These are phyloP conservation scores for Nitzschia sp. DNA, from an alignment of 108 stramenopile genomes.

Conservation along the genomic window DNA sequence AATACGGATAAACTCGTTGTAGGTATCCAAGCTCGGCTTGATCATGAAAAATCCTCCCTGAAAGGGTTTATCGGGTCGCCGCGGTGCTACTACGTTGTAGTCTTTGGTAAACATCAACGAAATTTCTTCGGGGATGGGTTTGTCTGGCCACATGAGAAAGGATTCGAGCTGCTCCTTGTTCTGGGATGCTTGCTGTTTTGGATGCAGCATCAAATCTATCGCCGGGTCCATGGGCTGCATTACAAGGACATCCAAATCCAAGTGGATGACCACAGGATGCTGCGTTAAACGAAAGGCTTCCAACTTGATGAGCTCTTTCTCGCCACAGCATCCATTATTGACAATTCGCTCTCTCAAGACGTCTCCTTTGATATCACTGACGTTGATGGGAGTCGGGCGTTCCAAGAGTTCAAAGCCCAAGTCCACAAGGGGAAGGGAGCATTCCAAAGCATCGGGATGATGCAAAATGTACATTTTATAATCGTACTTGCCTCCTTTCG, in stretches of 20 bases:
- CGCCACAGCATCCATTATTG: slow-evolving; percentile 87
- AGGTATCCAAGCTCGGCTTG: slow-evolving; percentile 65
- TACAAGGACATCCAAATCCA: slow-evolving; percentile 91
- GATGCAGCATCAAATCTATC: slow-evolving; percentile 56
- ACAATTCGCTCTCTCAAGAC: slow-evolving; percentile 59
- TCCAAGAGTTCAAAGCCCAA: slow-evolving; percentile 63
- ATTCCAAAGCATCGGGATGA: slow-evolving; percentile 55
- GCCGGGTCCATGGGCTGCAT: slow-evolving; percentile 79
- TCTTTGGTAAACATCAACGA: slow-evolving; percentile 75
- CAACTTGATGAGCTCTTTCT: slow-evolving; percentile 92
- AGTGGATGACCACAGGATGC: slow-evolving; percentile 89
- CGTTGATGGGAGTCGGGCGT: slow-evolving; percentile 62
- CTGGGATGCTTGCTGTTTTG: background rate
- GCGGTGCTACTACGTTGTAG: slow-evolving; percentile 60
- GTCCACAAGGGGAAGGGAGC: slow-evolving; percentile 35
- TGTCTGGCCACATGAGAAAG: slow-evolving; percentile 40
- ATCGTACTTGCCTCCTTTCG: slow-evolving; percentile 32
- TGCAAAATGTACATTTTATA: slow-evolving; percentile 67
- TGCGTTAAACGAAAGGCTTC: slow-evolving; percentile 89
- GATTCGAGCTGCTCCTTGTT: background rate
- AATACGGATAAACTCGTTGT: slow-evolving; percentile 76
- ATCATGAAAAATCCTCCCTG: slow-evolving; percentile 95
- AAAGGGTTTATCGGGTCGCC: slow-evolving; percentile 51
- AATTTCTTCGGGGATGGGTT: slow-evolving; percentile 26
- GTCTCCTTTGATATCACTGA: slow-evolving; percentile 66